phyloP scores from a whole-genome alignment of 257 asterid genomes.

The Coffea eugenioides region DNA sequence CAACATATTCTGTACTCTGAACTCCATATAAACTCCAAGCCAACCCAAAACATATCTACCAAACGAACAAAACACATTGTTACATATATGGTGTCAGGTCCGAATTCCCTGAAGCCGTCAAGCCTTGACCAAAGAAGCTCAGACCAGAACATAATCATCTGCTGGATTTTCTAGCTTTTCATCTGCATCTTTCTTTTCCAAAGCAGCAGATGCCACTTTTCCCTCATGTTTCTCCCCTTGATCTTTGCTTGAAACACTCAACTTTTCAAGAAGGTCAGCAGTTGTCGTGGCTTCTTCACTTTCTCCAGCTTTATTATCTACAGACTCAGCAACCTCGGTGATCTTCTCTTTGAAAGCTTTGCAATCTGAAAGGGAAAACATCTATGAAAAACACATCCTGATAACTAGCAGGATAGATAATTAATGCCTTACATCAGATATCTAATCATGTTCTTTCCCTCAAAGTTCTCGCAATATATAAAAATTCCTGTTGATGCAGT shows the following conservation, averaged over 20 bases:
- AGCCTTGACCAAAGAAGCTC: conserved; percentile 23
- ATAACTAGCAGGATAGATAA: background rate
- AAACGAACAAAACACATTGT: background rate
- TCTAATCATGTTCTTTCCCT: background rate
- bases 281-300: conserved; percentile 52
- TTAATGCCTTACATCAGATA: background rate
- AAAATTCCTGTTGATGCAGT: background rate
- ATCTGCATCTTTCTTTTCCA: conserved; percentile 36
- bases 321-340: conserved; percentile 68
- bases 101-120: conserved; percentile 19
- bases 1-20: background rate
- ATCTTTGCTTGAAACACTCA: conserved; percentile 57
- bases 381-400: background rate
- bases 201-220: conserved; percentile 31
- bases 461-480: background rate
- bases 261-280: conserved; percentile 57
- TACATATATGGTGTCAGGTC: conserved; percentile 14
- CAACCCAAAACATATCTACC: background rate
- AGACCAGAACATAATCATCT: conserved; percentile 27
- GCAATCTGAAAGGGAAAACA: conserved; percentile 54
- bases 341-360: conserved; percentile 65
- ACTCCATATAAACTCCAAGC: background rate
- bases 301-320: conserved; percentile 35
- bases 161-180: conserved; percentile 37
- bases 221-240: conserved; percentile 49